These are phyloP conservation scores for Peronospora tabacina DNA, from an alignment of 352 stramenopile genomes.

Conservation along the genomic window DNA sequence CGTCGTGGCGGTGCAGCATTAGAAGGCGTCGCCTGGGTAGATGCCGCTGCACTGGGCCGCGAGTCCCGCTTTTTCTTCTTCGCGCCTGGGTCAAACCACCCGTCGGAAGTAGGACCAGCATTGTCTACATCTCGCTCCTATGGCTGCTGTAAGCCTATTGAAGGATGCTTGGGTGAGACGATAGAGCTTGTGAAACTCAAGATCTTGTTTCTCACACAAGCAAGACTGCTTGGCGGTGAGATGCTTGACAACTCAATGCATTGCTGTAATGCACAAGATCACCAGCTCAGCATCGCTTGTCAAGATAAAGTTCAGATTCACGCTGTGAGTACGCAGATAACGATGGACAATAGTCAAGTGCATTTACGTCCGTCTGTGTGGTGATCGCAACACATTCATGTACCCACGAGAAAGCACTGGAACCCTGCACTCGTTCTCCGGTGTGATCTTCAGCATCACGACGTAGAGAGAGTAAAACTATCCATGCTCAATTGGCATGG, in stretches of 20 bases:
- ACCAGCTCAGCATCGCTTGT: slow-evolving; percentile 43
- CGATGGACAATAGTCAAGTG: background rate
- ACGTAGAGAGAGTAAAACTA: slow-evolving; percentile 3
- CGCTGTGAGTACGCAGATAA: background rate
- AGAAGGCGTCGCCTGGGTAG: no score
- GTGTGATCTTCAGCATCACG: slow-evolving; percentile 46
- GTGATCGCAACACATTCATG: slow-evolving; percentile 38
- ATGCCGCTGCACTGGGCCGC: no score
- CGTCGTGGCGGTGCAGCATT: no score
- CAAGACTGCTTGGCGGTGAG: slow-evolving; percentile 25
- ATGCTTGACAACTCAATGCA: slow-evolving; percentile 18
- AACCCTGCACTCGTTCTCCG: slow-evolving; percentile 36
- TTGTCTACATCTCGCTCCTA: slow-evolving; percentile 7
- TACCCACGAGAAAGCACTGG: slow-evolving; percentile 54
- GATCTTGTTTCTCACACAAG: no score
- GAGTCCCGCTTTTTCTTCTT: no score
- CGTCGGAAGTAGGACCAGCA: no score
- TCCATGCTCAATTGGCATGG: slow-evolving; percentile 1
- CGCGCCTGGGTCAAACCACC: no score
- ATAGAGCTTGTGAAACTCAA: no score
- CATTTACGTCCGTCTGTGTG: slow-evolving; percentile 25
- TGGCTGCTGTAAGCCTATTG: no score
- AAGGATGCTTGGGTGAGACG: no score
- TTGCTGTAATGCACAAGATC: slow-evolving; percentile 30
- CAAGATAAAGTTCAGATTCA: slow-evolving; percentile 5